Percentiles rank a stretch among this genome's conserved stretches.
Conservation (phyloP, 192 early-diverging fungal genomes). For the Coemansia sp. region DNA sequence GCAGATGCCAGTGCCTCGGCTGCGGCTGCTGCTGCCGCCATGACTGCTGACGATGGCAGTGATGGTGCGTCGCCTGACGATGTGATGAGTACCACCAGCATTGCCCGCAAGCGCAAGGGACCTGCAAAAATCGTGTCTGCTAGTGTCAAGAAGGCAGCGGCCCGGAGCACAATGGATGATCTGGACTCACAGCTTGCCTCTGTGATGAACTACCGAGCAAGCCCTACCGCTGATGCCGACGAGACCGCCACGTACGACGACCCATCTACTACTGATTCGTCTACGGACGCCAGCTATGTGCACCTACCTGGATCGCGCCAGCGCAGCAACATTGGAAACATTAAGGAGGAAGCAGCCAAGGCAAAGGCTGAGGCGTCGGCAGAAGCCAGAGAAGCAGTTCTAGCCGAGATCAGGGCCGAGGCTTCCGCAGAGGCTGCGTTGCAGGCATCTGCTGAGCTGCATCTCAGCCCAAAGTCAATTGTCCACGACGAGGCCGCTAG, state of each 20-base stretch:
- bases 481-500: conserved; percentile 35
- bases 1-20: conserved; percentile 5
- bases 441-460: conserved; percentile 41
- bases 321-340: not conserved
- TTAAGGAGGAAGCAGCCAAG: conserved; percentile 30
- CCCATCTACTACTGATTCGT: conserved; percentile 4
- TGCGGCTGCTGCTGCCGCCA: not conserved
- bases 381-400: conserved; percentile 39
- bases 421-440: conserved; percentile 43
- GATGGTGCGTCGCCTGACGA: not conserved
- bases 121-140: not conserved
- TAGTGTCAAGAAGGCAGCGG: not conserved
- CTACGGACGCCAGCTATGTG: conserved; percentile 6
- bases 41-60: not conserved
- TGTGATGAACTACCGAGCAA: not conserved
- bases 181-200: not conserved
- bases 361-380: conserved; percentile 33
- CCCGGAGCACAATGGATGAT: not conserved
- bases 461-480: conserved; percentile 19
- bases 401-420: conserved; percentile 40
- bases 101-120: not conserved
- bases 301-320: conserved; percentile 18
- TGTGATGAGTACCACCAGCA: not conserved
- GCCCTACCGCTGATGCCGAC: not conserved
- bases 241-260: not conserved